These are phyloP conservation scores for Cladorrhinum samala DNA, from an alignment of 495 filamentous ascomycete species.

Conservation along the genomic window DNA sequence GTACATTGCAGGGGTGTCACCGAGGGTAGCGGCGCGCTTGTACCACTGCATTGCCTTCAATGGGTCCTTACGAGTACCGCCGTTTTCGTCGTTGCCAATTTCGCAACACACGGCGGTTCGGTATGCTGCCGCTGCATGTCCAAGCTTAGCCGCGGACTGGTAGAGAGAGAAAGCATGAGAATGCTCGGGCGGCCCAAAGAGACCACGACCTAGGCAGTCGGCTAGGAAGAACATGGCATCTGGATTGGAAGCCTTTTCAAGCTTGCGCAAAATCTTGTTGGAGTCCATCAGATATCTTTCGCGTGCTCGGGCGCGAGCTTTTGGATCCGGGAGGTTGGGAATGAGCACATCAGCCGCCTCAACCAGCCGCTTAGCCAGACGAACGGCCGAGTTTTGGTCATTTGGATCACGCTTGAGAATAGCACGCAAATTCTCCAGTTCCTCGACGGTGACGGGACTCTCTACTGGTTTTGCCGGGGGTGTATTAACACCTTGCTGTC, in stretches of 20 bases:
- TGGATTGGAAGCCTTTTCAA: conserved; percentile 55
- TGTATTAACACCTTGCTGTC: conserved; percentile 2
- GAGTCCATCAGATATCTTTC: conserved; percentile 83
- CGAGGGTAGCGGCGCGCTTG: conserved; percentile 80
- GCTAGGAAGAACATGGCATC: conserved; percentile 95
- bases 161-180: conserved; percentile 91
- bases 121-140: conserved; percentile 82
- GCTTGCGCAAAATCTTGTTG: conserved; percentile 83
- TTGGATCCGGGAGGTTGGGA: conserved; percentile 65
- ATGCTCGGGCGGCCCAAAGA: conserved; percentile 58
- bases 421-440: conserved; percentile 67
- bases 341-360: conserved; percentile 77
- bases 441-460: conserved; percentile 64
- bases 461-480: conserved; percentile 27
- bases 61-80: conserved; percentile 84
- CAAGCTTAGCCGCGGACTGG: conserved; percentile 84
- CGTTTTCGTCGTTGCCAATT: conserved; percentile 88
- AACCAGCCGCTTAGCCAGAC: conserved; percentile 75
- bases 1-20: conserved; percentile 92
- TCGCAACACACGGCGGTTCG: conserved; percentile 96
- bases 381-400: conserved; percentile 64
- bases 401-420: conserved; percentile 60
- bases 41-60: conserved; percentile 97
- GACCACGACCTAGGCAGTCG: conserved; percentile 78
- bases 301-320: conserved; percentile 64